These are phyloP conservation scores for Cardamine chenopodiifolia DNA, from an alignment of 345 rosid genomes.

Conservation along the genomic window DNA sequence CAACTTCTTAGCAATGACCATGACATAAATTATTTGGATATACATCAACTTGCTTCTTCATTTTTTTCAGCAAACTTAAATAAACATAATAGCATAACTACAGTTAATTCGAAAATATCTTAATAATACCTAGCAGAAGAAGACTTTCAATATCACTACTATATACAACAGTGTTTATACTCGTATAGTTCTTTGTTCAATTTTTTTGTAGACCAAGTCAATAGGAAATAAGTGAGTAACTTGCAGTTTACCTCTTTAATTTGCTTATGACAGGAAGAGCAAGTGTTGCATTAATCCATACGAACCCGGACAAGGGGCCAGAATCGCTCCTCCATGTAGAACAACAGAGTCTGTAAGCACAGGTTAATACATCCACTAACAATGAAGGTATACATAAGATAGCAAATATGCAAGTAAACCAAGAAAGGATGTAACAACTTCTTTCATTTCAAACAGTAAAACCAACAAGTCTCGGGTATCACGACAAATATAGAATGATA, in stretches of 20 bases:
- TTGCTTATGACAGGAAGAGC: neutral
- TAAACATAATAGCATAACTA: neutral
- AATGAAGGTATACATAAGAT: neutral
- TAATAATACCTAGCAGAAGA: slow-evolving; percentile 14
- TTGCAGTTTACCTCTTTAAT: slow-evolving; percentile 17
- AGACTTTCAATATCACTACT: neutral
- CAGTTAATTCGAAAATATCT: neutral
- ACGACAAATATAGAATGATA: neutral
- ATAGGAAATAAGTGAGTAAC: neutral
- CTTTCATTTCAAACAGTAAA: slow-evolving; percentile 17
- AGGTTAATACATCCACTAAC: slow-evolving; percentile 12
- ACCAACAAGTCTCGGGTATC: neutral
- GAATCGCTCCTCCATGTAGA: slow-evolving; percentile 12
- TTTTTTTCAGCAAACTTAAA: neutral
- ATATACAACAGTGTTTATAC: neutral
- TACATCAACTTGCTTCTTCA: neutral
- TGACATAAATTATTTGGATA: slow-evolving; percentile 1
- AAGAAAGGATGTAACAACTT: neutral
- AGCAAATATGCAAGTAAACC: neutral
- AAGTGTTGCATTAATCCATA: slow-evolving; percentile 12
- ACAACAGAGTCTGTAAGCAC: slow-evolving; percentile 17
- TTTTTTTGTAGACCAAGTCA: neutral
- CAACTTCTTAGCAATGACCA: slow-evolving; percentile 18
- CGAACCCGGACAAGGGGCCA: neutral
- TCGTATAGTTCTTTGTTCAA: neutral